These are phyloP conservation scores for Corymbia maculata DNA, from an alignment of 345 rosid genomes.

Conservation along the genomic window DNA sequence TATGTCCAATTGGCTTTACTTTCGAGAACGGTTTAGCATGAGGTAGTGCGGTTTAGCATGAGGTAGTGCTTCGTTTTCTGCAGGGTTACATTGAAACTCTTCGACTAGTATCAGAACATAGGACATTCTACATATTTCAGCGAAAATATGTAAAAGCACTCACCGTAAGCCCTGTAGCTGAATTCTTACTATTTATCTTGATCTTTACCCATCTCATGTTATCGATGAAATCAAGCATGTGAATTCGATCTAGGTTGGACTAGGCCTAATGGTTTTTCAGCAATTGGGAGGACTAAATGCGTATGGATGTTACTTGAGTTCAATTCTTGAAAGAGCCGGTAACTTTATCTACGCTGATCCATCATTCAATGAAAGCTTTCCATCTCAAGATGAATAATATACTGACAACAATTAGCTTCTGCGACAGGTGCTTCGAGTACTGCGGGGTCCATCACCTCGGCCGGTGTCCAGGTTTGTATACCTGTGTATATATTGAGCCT, in stretches of 20 bases:
- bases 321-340: constrained; percentile 23
- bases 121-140: constrained; percentile 8
- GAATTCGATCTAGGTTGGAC: constrained; percentile 11
- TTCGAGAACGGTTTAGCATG: too few relatives aligned
- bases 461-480: constrained; percentile 12
- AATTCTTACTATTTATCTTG: neutral
- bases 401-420: neutral
- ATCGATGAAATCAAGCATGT: neutral
- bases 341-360: neutral
- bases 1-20: neutral
- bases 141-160: constrained; percentile 7
- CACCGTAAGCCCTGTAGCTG: neutral
- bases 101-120: neutral
- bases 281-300: constrained; percentile 31
- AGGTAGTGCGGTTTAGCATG: neutral
- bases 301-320: constrained; percentile 18
- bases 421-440: constrained; percentile 17
- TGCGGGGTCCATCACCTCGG: constrained; percentile 11
- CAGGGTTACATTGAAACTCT: constrained; percentile 16
- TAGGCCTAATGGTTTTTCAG: constrained; percentile 29
- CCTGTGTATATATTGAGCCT: neutral
- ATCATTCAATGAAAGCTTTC: neutral
- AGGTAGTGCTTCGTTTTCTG: neutral
- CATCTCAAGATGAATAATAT: neutral
- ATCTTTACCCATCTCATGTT: neutral